These are phyloP conservation scores for Coniophora puteana DNA, from an alignment of 1,284 basidiomycete genomes.

Conservation along the genomic window DNA sequence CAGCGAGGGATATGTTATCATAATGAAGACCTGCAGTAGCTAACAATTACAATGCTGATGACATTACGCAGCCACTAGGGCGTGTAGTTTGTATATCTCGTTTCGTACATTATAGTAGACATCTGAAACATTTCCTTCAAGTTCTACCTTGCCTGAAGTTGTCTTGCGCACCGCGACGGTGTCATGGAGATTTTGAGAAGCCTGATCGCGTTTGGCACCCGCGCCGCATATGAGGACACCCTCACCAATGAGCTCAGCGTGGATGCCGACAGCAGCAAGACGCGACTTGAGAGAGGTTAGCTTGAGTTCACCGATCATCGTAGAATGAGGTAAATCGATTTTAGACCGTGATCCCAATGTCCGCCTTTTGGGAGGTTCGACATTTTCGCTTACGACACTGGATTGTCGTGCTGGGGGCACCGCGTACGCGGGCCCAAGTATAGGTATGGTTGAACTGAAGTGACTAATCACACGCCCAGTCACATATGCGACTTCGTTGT, in stretches of 20 bases:
- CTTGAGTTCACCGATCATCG: slow-evolving; percentile 95
- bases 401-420: slow-evolving; percentile 28
- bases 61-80: slow-evolving; percentile 68
- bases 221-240: slow-evolving; percentile 91
- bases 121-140: slow-evolving; percentile 87
- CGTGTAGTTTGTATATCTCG: slow-evolving; percentile 88
- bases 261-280: slow-evolving; percentile 70
- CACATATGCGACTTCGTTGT: slow-evolving; percentile 93
- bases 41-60: not conserved
- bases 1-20: not conserved
- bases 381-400: slow-evolving; percentile 20
- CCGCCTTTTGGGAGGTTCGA: slow-evolving; percentile 30
- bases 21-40: too few relatives aligned
- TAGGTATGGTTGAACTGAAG: slow-evolving; percentile 73
- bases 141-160: slow-evolving; percentile 76
- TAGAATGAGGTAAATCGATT: slow-evolving; percentile 72
- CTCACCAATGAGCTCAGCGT: slow-evolving; percentile 91
- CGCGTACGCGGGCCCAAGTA: slow-evolving; percentile 62
- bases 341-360: slow-evolving; percentile 60
- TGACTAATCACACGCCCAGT: slow-evolving; percentile 81
- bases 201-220: slow-evolving; percentile 44
- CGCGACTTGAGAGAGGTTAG: slow-evolving; percentile 81
- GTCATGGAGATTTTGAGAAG: slow-evolving; percentile 54
- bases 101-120: slow-evolving; percentile 85
- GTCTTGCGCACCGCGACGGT: slow-evolving; percentile 88